Evolutionary conservation across 805 yeast genomes (phyloP), one percentile per base, ranked within the genome.

Genomic region (Kuraishia piskuri): DNA sequence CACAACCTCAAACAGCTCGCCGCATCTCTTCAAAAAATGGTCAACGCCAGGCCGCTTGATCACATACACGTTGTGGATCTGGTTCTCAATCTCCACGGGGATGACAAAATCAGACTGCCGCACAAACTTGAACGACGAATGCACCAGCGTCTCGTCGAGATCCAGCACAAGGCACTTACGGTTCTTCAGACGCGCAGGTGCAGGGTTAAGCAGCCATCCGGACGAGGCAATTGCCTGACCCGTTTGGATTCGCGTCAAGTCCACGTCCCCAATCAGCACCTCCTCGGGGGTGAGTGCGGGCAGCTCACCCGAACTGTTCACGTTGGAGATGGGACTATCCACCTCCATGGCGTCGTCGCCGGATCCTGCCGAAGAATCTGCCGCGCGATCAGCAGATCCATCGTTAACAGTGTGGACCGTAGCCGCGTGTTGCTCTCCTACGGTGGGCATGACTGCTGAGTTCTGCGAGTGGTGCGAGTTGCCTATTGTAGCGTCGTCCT

Each of bases 1-100:
- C 22, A 94, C 98, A 54, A 94, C 96, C 70, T 94, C 99, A 66
- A 78, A 94, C 62, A 91, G 68, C 65, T 88, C 77, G 24, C 97
- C 96, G 50, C 92, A 96, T 58, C 80, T 77, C 61, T 73, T 74
- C 73, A 94, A 74, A 63, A 94, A 94, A 65, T 89, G 95, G 69
- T 94, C 99, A 51, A 95, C 98, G 1, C 99, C 99, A 1, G 99
- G 99, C 62, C 99, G 80, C 66, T 94, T 94, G 54, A 91, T 90
- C 22, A 94, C 99, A 66, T 90, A 94, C 48, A 94, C 99, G 63
- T 89, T 92, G 68, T 94, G 98, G 31, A 84, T 77, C 66, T 88
- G 92, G 61, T 85, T 85, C 62, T 94, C 98, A 57, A 94, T 92
- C 67, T 92, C 98, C 52, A 94, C 99, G 17, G 99, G 98, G 50